These are phyloP conservation scores for Colletotrichum phormii DNA, from an alignment of 2,329 filamentous ascomycete species.

Conservation along the genomic window DNA sequence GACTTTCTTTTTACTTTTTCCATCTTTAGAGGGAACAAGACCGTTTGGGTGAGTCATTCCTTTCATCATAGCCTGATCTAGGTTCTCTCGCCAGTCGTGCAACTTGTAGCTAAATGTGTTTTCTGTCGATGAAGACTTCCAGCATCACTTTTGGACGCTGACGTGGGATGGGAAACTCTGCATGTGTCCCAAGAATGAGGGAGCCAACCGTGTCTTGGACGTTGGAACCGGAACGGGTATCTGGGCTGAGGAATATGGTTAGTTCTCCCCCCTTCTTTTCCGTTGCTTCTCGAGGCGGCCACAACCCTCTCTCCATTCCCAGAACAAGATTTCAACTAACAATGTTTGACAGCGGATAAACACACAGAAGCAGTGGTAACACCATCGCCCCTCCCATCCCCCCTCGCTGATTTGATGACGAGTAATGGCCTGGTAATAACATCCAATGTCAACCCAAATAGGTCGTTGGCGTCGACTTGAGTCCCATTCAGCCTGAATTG, in stretches of 20 bases:
- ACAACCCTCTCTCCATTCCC: too few relatives aligned
- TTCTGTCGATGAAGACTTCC: conserved; percentile 42
- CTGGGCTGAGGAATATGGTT: conserved; percentile 38
- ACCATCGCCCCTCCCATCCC: rapidly evolving
- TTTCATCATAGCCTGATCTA: too few relatives aligned
- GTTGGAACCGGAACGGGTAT: conserved; percentile 33
- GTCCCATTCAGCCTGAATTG: conserved; percentile 48
- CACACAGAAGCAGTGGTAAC: conserved; percentile 45
- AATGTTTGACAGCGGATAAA: conserved; percentile 40
- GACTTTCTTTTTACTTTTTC: neutral
- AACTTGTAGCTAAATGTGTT: too few relatives aligned
- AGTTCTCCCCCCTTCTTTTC: neutral
- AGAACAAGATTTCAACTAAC: too few relatives aligned
- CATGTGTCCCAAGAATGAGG: conserved; percentile 40
- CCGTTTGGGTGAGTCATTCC: neutral
- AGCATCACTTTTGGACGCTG: conserved; percentile 49
- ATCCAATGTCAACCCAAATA: neutral
- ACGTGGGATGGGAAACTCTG: conserved; percentile 47
- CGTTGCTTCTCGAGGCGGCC: neutral
- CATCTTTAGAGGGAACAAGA: conserved; percentile 44
- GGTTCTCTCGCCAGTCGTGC: too few relatives aligned
- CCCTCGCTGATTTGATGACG: too few relatives aligned
- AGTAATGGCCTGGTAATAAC: too few relatives aligned
- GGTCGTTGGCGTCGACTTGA: conserved; percentile 47
- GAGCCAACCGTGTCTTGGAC: conserved; percentile 39